phyloP scores from a whole-genome alignment of 2,329 filamentous ascomycete species.

The Fusarium mexicanum region DNA sequence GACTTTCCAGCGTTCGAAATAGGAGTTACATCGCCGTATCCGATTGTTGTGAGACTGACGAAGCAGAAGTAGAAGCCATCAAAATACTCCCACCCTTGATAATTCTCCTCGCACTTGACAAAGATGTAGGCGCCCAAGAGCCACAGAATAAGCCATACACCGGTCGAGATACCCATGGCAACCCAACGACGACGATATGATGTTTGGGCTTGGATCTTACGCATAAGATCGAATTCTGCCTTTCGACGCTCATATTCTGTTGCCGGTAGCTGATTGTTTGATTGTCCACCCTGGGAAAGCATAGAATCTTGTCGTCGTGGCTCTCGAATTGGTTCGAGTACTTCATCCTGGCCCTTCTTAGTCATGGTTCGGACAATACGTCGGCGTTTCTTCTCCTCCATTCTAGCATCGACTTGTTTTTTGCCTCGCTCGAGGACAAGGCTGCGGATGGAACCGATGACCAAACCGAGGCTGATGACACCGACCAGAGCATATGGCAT shows the following conservation, averaged over 20 bases:
- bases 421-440: constrained; percentile 68
- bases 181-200: constrained; percentile 77
- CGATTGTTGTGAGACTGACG: constrained; percentile 83
- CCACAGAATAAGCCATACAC: constrained; percentile 80
- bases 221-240: constrained; percentile 82
- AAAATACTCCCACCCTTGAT: constrained; percentile 78
- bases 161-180: constrained; percentile 72
- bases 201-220: constrained; percentile 76
- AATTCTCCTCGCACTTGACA: constrained; percentile 58
- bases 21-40: constrained; percentile 84
- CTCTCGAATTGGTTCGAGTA: constrained; percentile 61
- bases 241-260: constrained; percentile 69
- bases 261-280: constrained; percentile 21
- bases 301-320: constrained; percentile 9
- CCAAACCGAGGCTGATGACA: constrained; percentile 84
- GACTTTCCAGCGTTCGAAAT: constrained; percentile 80
- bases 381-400: constrained; percentile 68
- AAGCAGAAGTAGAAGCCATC: constrained; percentile 87
- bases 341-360: constrained; percentile 55
- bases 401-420: constrained; percentile 62
- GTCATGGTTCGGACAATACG: constrained; percentile 57
- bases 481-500: constrained; percentile 87
- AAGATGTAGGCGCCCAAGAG: constrained; percentile 83
- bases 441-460: constrained; percentile 81
- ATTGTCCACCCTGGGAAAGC: not conserved